A percentile compares a stretch with the other conserved stretches of the same genome.
phyloP scores from a whole-genome alignment of 768 basidiomycete genomes.

The Rhizopogon salebrosus region DNA sequence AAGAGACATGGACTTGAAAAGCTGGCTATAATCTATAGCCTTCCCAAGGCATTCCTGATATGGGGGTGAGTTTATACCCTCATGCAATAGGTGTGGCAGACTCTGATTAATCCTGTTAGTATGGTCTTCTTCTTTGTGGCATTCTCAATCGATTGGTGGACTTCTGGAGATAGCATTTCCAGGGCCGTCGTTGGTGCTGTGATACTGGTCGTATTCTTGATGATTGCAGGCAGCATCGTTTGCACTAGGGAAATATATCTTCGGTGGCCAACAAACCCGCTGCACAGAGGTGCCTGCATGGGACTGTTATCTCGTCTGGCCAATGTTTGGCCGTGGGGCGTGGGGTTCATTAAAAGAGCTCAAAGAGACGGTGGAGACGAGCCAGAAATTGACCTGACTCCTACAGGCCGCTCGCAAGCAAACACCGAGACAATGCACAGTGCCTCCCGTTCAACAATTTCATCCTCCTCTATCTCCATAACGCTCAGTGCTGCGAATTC shows the following conservation, averaged over 20 bases:
- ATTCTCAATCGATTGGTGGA: slow-evolving; percentile 21
- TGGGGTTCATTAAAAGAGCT: not conserved
- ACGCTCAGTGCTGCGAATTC: not conserved
- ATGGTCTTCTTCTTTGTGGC: slow-evolving; percentile 25
- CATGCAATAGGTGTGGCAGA: too few relatives aligned
- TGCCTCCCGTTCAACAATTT: too few relatives aligned
- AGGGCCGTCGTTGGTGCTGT: slow-evolving; percentile 26
- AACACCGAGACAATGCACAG: not conserved
- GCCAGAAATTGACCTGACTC: not conserved
- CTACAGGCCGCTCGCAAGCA: not conserved
- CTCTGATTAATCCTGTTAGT: slow-evolving; percentile 8
- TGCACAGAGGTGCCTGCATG: not conserved
- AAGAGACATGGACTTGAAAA: slow-evolving; percentile 19
- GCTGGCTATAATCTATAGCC: slow-evolving; percentile 28
- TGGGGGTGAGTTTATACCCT: slow-evolving; percentile 20
- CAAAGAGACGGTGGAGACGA: not conserved
- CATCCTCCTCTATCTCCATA: not conserved
- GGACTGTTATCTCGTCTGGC: not conserved
- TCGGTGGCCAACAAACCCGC: not conserved
- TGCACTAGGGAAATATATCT: slow-evolving; percentile 5
- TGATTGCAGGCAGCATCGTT: slow-evolving; percentile 42
- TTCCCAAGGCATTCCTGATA: slow-evolving; percentile 29
- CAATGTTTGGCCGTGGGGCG: not conserved
- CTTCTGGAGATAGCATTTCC: slow-evolving; percentile 1
- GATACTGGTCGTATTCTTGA: slow-evolving; percentile 22